Evolutionary conservation across 805 yeast species (phyloP).

Genomic region (Yarrowia sp.): DNA sequence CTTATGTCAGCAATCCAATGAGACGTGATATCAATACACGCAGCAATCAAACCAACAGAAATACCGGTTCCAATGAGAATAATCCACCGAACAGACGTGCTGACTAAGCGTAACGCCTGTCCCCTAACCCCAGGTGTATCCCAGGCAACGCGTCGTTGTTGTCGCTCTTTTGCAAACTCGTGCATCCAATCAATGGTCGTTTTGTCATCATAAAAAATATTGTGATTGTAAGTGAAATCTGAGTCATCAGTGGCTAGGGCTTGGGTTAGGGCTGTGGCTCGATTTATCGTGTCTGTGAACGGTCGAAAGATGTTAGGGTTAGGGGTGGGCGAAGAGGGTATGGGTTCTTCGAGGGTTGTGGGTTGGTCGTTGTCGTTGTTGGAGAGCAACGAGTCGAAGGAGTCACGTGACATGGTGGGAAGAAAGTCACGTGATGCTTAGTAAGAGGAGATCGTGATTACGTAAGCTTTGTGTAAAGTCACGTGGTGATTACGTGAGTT

Average conservation of each 20-base stretch:
- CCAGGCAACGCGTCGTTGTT: slow-evolving; percentile 26
- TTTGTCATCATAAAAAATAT: slow-evolving; percentile 19
- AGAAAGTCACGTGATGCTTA: too few species aligned
- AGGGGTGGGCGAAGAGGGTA: background rate
- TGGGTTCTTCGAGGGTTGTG: background rate
- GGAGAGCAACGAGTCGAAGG: background rate
- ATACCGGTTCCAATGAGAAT: slow-evolving; percentile 71
- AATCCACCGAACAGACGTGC: slow-evolving; percentile 55
- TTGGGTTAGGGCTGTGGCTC: background rate
- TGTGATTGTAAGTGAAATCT: slow-evolving; percentile 17
- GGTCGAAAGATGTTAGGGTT: background rate
- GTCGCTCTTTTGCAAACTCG: slow-evolving; percentile 38
- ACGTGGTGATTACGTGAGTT: too few species aligned
- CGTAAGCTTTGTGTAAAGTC: too few species aligned
- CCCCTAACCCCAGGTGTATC: slow-evolving; percentile 32
- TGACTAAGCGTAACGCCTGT: slow-evolving; percentile 33
- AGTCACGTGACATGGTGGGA: background rate
- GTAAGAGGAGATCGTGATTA: too few species aligned
- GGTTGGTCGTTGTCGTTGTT: background rate
- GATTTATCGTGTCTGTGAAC: slow-evolving; percentile 19
- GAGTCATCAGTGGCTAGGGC: slow-evolving; percentile 1
- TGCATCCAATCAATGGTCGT: slow-evolving; percentile 41
- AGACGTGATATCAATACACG: slow-evolving; percentile 69
- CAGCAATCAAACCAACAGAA: slow-evolving; percentile 74
- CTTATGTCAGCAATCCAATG: slow-evolving; percentile 77